Conservation (phyloP, 768 basidiomycete genomes). For the Crucibulum laeve region DNA sequence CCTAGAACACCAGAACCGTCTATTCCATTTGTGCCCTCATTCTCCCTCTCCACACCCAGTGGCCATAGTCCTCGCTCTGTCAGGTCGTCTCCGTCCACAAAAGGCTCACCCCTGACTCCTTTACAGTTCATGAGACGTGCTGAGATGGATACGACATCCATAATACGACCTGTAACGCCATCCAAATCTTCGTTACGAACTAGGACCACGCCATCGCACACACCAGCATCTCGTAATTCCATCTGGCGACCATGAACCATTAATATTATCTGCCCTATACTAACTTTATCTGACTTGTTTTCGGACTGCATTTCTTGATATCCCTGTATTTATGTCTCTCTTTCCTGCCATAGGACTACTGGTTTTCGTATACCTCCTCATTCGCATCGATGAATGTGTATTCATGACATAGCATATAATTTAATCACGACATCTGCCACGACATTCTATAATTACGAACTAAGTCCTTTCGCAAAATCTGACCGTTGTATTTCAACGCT, state of each 20-base stretch:
- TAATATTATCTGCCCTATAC: not conserved
- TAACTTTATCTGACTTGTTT: too few relatives aligned
- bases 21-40: constrained; percentile 54
- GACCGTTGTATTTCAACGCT: not conserved
- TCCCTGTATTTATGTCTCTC: not conserved
- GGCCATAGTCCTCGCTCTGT: constrained; percentile 47
- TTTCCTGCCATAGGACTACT: not conserved
- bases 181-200: constrained; percentile 48
- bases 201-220: constrained; percentile 36
- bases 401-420: constrained; percentile 1
- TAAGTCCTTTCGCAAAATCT: not conserved
- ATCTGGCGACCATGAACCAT: constrained; percentile 60
- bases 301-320: constrained; percentile 5
- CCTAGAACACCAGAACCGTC: constrained; percentile 71
- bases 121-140: constrained; percentile 85
- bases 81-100: constrained; percentile 47
- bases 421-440: not conserved
- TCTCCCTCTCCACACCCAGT: constrained; percentile 58
- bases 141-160: constrained; percentile 44
- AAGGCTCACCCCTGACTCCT: constrained; percentile 73
- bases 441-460: not conserved
- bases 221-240: constrained; percentile 48
- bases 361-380: constrained; percentile 1
- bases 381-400: not conserved
- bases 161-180: constrained; percentile 60